phyloP scores from a whole-genome alignment of 129 eudicot genomes.

The Dittrichia graveolens region DNA sequence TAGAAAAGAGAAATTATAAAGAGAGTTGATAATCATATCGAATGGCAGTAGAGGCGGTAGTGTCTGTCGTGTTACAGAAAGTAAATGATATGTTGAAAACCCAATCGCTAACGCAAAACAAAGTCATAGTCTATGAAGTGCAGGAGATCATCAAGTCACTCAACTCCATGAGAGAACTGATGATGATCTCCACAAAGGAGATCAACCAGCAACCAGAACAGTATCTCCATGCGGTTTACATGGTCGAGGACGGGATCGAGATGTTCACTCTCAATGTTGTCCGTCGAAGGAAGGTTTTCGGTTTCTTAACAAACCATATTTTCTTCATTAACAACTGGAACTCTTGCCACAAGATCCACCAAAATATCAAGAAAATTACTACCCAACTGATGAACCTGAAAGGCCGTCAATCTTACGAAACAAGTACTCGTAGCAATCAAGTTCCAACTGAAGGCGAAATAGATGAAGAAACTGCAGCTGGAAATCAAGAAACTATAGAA shows the following conservation, averaged over 20 bases:
- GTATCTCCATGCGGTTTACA: constrained; percentile 35
- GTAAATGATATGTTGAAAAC: constrained; percentile 40
- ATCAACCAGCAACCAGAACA: constrained; percentile 1
- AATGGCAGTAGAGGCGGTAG: constrained; percentile 48
- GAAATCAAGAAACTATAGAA: not conserved
- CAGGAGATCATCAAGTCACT: constrained; percentile 36
- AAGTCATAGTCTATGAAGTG: constrained; percentile 33
- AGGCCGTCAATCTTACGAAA: not conserved
- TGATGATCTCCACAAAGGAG: constrained; percentile 18
- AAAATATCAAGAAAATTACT: constrained; percentile 29
- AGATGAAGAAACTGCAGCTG: constrained; percentile 16
- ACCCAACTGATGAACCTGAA: constrained; percentile 15
- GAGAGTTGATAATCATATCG: not conserved
- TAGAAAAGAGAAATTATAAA: not conserved
- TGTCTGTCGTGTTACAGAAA: constrained; percentile 40
- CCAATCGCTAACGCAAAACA: constrained; percentile 32
- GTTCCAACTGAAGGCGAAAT: not conserved
- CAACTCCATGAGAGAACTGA: constrained; percentile 23
- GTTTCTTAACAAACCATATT: constrained; percentile 37
- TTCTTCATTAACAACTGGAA: constrained; percentile 40
- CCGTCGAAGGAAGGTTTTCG: constrained; percentile 38
- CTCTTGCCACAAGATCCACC: constrained; percentile 40
- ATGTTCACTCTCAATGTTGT: constrained; percentile 31
- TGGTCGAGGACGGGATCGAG: constrained; percentile 44
- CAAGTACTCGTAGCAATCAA: not conserved